phyloP scores from a whole-genome alignment of 164 flowering plant genomes.

The Stephania yunnanensis region DNA sequence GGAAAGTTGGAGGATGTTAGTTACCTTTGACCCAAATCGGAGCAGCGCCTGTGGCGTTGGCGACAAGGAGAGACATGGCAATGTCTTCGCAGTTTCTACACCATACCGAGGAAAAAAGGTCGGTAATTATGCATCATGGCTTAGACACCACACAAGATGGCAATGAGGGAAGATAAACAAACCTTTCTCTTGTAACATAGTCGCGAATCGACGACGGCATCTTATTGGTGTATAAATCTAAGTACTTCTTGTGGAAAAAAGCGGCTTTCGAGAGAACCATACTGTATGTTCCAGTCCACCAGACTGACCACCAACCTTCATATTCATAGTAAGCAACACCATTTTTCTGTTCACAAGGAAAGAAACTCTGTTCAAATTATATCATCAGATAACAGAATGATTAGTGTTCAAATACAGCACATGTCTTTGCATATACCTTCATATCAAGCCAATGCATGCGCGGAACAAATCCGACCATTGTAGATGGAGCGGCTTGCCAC shows the following conservation, averaged over 20 bases:
- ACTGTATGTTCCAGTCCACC: constrained; percentile 58
- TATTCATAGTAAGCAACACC: constrained; percentile 29
- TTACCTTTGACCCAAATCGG: constrained; percentile 42
- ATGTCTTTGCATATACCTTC: constrained; percentile 23
- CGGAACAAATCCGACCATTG: constrained; percentile 56
- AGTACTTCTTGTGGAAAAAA: constrained; percentile 45
- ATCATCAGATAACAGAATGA: background rate
- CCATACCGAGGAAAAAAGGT: background rate
- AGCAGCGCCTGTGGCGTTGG: constrained; percentile 37
- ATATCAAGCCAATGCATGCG: constrained; percentile 44
- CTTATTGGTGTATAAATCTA: constrained; percentile 34
- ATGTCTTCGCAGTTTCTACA: constrained; percentile 43
- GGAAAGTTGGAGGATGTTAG: background rate
- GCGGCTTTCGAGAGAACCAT: constrained; percentile 54
- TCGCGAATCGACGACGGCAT: constrained; percentile 44
- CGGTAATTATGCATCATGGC: background rate
- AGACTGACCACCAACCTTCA: constrained; percentile 62
- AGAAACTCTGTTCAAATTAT: background rate
- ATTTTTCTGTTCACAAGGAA: constrained; percentile 24
- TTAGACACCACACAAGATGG: background rate
- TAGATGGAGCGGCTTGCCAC: constrained; percentile 48
- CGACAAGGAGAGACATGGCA: constrained; percentile 41
- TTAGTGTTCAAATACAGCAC: background rate
- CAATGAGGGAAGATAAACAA: background rate
- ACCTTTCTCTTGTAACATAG: constrained; percentile 45